These are phyloP conservation scores for Ilex asprella DNA, from an alignment of 257 asterid genomes.

Conservation along the genomic window DNA sequence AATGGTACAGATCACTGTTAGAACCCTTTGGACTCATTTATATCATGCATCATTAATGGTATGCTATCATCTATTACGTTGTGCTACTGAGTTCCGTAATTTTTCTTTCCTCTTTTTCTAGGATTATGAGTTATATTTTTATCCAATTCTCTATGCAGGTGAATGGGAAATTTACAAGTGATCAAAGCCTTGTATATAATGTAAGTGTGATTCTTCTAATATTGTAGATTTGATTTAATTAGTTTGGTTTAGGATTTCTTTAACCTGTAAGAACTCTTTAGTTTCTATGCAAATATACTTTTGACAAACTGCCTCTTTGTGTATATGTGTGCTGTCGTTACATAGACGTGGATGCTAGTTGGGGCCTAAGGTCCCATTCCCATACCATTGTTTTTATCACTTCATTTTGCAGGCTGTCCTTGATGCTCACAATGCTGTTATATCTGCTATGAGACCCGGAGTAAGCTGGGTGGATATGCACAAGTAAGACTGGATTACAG, in stretches of 20 bases:
- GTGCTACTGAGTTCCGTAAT: background rate
- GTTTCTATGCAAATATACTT: background rate
- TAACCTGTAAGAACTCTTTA: background rate
- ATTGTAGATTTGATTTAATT: background rate
- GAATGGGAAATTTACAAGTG: slow-evolving; percentile 78
- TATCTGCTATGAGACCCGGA: slow-evolving; percentile 84
- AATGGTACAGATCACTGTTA: no score
- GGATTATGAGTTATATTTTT: background rate
- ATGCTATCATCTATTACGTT: slow-evolving; percentile 11
- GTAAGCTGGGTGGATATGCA: slow-evolving; percentile 94
- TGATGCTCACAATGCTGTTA: slow-evolving; percentile 91
- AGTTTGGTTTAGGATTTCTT: no score
- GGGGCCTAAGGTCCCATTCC: background rate
- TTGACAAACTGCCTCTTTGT: background rate
- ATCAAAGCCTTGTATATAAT: slow-evolving; percentile 70
- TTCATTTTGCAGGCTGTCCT: slow-evolving; percentile 78
- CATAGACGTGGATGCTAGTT: background rate
- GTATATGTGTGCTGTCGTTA: background rate
- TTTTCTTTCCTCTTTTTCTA: slow-evolving; percentile 4
- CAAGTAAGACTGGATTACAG: slow-evolving; percentile 45
- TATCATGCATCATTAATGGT: no score
- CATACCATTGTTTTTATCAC: slow-evolving; percentile 9
- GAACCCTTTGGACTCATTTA: no score
- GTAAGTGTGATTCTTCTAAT: slow-evolving; percentile 40
- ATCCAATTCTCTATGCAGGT: slow-evolving; percentile 54